Percentiles rank a stretch among this genome's conserved stretches.
Conservation (phyloP, 2,329 filamentous ascomycete species). For the Colletotrichum australisinense region DNA sequence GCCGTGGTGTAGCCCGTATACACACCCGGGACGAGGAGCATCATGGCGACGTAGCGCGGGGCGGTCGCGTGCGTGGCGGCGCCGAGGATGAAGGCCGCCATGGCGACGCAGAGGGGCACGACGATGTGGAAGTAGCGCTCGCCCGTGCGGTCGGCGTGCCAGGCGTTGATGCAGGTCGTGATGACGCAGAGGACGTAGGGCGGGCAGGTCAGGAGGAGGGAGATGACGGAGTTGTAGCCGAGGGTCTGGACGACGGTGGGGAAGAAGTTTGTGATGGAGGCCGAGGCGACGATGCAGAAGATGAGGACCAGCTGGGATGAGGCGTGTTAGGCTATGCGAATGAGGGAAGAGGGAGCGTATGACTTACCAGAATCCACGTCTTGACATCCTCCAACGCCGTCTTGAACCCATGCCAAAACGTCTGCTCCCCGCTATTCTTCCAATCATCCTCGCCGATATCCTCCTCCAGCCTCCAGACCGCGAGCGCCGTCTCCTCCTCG, state of each 20-base stretch:
- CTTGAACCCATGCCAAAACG: constrained; percentile 64
- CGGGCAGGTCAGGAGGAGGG: constrained; percentile 73
- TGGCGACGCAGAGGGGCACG: constrained; percentile 69
- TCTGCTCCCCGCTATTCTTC: constrained; percentile 66
- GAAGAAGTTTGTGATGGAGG: constrained; percentile 76
- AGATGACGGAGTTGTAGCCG: constrained; percentile 68
- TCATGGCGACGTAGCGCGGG: constrained; percentile 67
- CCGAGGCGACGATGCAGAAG: constrained; percentile 67
- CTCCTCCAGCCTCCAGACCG: constrained; percentile 70
- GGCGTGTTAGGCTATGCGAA: background rate
- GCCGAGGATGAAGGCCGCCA: constrained; percentile 75
- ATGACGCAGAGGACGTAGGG: constrained; percentile 73
- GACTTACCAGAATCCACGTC: constrained; percentile 66
- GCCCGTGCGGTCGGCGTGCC: constrained; percentile 77
- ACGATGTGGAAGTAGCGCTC: constrained; percentile 78
- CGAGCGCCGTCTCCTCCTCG: constrained; percentile 60
- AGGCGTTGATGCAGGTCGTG: constrained; percentile 72
- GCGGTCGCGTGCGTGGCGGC: constrained; percentile 70
- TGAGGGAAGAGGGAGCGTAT: background rate
- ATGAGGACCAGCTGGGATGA: constrained; percentile 60
- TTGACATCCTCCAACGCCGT: constrained; percentile 69
- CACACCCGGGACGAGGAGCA: constrained; percentile 52
- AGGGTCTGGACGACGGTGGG: constrained; percentile 77
- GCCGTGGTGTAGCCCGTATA: constrained; percentile 67
- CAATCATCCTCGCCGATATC: constrained; percentile 75